Base-by-base conservation (phyloP, 169 alveolate species). In the Eimeria sp. region DNA sequence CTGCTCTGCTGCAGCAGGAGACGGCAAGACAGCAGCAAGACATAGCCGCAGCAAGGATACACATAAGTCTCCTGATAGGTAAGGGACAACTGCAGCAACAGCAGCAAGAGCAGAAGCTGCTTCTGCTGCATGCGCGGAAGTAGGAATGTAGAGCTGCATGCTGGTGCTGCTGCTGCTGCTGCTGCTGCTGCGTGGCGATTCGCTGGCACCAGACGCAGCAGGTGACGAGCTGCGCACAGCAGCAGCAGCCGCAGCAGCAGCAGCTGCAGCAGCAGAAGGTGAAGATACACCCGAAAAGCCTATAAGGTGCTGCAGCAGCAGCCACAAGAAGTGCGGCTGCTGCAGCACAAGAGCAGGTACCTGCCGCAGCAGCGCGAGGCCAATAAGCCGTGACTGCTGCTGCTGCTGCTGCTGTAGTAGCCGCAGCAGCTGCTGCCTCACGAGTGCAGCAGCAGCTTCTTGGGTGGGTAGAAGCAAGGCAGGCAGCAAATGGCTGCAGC, bases 401-500 rank as follows among this genome's bases (percentile, higher is more conserved):
- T 78, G 88, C 88, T 78, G 88, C 88, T 34, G 88, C 27, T 78
- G 88, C 70, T 61, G 70, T n/a, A 61, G 70, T 25, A 61, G 70
- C 70, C 18, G 70, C 70, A 61, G 70, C 70, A 78, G 88, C 88
- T 78, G 88, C 88, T 78, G 88, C 40, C 88, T 9, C 25, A 78
- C 61, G 2, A 78, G 88, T 13, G 88, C 88, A 78, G 88, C 88
- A 78, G 88, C 88, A 45, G 88, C 88, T 22, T 78, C 88, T 43
- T 78, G 88, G 18, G 88, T 78, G 22, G 88, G 88, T 1, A 78
- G 88, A 61, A 78, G 88, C 88, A 78, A 49, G 13, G 88, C 30
- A 34, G 88, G 88, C 61, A 78, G 88, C 88, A 78, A 40, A 20
- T 78, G 88, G 88, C 88, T 78, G 88, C 88, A 78, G 65, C 88